Evolutionary conservation across 345 rosid genomes (phyloP), one percentile per base, ranked within the genome.

Genomic region (Populus davidiana): DNA sequence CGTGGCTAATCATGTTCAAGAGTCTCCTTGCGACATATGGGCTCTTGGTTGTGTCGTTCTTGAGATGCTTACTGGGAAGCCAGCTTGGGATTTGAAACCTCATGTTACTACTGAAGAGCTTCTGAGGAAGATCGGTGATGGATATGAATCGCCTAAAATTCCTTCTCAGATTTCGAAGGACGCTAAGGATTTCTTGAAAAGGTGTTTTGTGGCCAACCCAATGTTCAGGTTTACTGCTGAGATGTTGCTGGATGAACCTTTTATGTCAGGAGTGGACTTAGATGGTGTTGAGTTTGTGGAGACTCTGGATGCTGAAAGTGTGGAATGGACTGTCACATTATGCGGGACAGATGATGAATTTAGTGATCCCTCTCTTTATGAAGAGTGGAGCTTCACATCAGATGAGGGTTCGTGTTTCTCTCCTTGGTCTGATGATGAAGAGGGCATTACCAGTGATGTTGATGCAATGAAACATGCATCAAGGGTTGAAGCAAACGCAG

Each of bases 21-120:
- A 90, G 77, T 70, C 94, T n/a, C 87, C 91, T n/a, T 87, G 81
- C 52, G 98, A 94, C 67, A 86, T 94, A 5, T 94, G 98, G 97
- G 94, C 97, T 6, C 87, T 94, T 27, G 98, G 97, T 11, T 94
- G 97, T 62, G 85, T 81, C 0, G 89, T 88, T 14, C 87, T 85
- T 20, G 95, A 94, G 94, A 93, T 93, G 98, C 69, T 86, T 27
- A 88, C 92, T 1, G 95, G 96, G 2, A 81, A 83, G 80, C 84
- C 86, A 36, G 91, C 91, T 6, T 93, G 97, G 98, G 14, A 71
- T 71, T 56, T 77, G 39, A 73, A 76, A 33, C 70, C 75, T 38
- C 85, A 77, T 20, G 62, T 80, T 67, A 83, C 83, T 77, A 39
- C 86, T 69, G 75, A 83, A 27, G 80, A 84, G 44, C 65, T 93